Base-by-base conservation (phyloP, 768 basidiomycete species). In the Amyloporia xantha region DNA sequence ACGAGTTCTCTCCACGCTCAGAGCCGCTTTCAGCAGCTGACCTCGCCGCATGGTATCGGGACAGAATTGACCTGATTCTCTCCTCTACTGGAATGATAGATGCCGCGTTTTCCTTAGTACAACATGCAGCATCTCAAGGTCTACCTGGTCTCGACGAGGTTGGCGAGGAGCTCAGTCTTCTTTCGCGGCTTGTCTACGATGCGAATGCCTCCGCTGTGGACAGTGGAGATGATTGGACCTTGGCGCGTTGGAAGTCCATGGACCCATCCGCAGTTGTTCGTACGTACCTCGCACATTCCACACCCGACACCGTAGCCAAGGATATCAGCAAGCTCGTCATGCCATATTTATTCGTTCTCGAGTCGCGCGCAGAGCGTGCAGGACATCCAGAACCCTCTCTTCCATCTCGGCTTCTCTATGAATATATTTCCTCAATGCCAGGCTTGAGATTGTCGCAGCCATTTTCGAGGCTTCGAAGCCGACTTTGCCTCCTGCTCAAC, bases 401-500 rank as follows among this genome's bases (percentile, higher is more conserved):
- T n/a, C 77, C 79, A 21, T 76, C 68, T 4, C 81, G 81, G 15
- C 62, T 84, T 5, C 74, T 91, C 13, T 78, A 86, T 59, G 79
- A 91, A 43, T 88, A 84, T 56, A 73, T n/a, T n/a, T 90, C 36
- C 75, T 91, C 42, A 68, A 71, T 9, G 74, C 86, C 1, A 78
- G 85, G 1, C 68, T 98, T 25, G 71, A 82, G 7, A 74, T 81
- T 21, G 78, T 78, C 11, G 82, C 83, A 0, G 76, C 86, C 13
- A 72, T 98, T 25, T 93, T 96, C 58, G 90, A 93, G 57, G 82
- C 83, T 1, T 95, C 91, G 5, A 99, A 97, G 63, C 91, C 93
- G 9, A 96, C 91, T 2, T 69, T 93, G 33, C 78, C 86, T 2
- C 50, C 65, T 1, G 63, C 77, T 2, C 82, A 86, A 50, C 78